phyloP scores from a whole-genome alignment of 2,329 filamentous ascomycete species.

The Ophiostoma perfectum region DNA sequence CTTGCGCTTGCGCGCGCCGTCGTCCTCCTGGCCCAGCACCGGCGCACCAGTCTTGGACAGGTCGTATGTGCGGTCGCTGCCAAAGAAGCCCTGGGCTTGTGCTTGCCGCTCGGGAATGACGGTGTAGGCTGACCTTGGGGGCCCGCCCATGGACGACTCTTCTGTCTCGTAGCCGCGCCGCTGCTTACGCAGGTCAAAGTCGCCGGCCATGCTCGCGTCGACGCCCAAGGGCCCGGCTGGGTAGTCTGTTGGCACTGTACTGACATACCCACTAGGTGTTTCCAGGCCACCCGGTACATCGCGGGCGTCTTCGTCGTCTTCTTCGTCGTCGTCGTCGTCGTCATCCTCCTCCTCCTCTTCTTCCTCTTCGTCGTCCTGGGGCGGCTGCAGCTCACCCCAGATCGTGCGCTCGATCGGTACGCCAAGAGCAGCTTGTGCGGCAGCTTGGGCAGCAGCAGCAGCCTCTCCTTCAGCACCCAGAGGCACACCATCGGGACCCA shows the following conservation, averaged over 20 bases:
- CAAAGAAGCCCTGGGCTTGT: conserved; percentile 87
- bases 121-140: conserved; percentile 76
- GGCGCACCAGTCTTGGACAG: conserved; percentile 55
- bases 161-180: conserved; percentile 83
- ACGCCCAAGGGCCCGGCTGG: conserved; percentile 58
- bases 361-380: conserved; percentile 69
- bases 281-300: conserved; percentile 63
- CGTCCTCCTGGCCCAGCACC: conserved; percentile 74
- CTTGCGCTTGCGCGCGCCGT: conserved; percentile 73
- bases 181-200: conserved; percentile 87
- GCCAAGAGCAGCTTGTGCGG: conserved; percentile 43
- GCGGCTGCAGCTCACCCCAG: conserved; percentile 87
- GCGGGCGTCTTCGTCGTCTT: conserved; percentile 58
- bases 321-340: conserved; percentile 64
- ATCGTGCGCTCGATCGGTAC: conserved; percentile 81
- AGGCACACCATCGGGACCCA: conserved; percentile 34
- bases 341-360: conserved; percentile 52
- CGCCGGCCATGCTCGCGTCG: conserved; percentile 71
- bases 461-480: conserved; percentile 18
- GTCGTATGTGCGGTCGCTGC: conserved; percentile 89
- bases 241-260: conserved; percentile 74
- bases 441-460: conserved; percentile 31
- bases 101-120: conserved; percentile 85
- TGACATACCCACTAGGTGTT: conserved; percentile 74
- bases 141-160: conserved; percentile 52